phyloP scores from a whole-genome alignment of 352 stramenopile genomes.

The Phytophthora ramorum region DNA sequence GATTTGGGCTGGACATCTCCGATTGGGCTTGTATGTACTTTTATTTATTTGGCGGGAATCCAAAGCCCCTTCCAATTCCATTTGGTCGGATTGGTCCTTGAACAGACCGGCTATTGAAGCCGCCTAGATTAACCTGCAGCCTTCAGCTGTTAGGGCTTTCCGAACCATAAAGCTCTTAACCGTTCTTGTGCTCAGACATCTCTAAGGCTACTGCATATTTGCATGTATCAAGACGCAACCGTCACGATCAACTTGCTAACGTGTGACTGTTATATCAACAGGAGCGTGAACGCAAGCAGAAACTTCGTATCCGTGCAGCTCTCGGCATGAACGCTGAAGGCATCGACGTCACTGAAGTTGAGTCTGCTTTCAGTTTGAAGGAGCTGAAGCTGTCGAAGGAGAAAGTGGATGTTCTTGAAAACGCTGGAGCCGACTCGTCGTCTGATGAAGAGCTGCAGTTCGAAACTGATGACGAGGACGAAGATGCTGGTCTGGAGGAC shows the following conservation, averaged over 20 bases:
- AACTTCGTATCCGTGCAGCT: slow-evolving; percentile 80
- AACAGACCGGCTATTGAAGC: slow-evolving; percentile 94
- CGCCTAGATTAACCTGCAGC: slow-evolving; percentile 87
- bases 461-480: slow-evolving; percentile 43
- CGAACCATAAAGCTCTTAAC: slow-evolving; percentile 76
- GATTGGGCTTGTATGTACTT: slow-evolving; percentile 18
- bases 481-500: slow-evolving; percentile 45
- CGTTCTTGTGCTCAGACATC: slow-evolving; percentile 93
- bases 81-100: slow-evolving; percentile 90
- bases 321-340: slow-evolving; percentile 86
- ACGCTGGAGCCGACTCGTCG: slow-evolving; percentile 53
- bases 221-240: background rate
- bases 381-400: slow-evolving; percentile 79
- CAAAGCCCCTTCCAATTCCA: slow-evolving; percentile 87
- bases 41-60: slow-evolving; percentile 66
- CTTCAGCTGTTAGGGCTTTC: slow-evolving; percentile 90
- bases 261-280: slow-evolving; percentile 29
- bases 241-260: slow-evolving; percentile 11
- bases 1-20: slow-evolving; percentile 79
- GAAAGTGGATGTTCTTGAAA: slow-evolving; percentile 83
- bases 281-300: slow-evolving; percentile 89
- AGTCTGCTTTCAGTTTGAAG: slow-evolving; percentile 83
- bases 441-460: slow-evolving; percentile 52
- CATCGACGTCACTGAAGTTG: slow-evolving; percentile 83
- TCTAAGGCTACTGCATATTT: slow-evolving; percentile 29